phyloP scores from a whole-genome alignment of 1,284 basidiomycete genomes.

The Ustilago xerochloae region DNA sequence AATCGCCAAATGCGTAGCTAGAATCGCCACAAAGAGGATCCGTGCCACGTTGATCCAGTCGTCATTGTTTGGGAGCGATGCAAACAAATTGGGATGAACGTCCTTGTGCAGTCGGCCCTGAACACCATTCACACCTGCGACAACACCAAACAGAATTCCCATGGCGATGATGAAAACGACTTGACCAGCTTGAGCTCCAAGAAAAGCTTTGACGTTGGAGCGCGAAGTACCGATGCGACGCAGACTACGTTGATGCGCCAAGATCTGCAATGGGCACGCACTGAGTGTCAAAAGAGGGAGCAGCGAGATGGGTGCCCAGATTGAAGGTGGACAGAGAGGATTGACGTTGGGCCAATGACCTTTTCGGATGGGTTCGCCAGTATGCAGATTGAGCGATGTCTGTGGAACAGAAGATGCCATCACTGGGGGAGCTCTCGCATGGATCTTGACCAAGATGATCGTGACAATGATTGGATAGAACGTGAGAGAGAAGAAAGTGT shows the following conservation, averaged over 20 bases:
- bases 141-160: constrained; percentile 53
- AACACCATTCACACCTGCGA: constrained; percentile 55
- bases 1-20: constrained; percentile 60
- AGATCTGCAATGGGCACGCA: constrained; percentile 62
- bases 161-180: constrained; percentile 51
- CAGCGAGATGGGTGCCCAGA: constrained; percentile 65
- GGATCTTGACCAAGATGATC: constrained; percentile 54
- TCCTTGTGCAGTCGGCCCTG: constrained; percentile 41
- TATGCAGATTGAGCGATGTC: neutral
- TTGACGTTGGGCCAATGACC: constrained; percentile 36
- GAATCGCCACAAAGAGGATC: constrained; percentile 53
- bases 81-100: constrained; percentile 61
- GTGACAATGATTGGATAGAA: constrained; percentile 58
- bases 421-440: constrained; percentile 17
- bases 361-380: neutral
- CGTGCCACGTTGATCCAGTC: constrained; percentile 56
- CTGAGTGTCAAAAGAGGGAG: constrained; percentile 63
- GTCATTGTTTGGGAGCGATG: constrained; percentile 56
- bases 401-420: neutral
- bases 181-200: constrained; percentile 60
- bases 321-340: constrained; percentile 49
- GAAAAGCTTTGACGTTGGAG: constrained; percentile 63
- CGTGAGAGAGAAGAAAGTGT: constrained; percentile 50
- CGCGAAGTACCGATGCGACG: constrained; percentile 56
- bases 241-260: constrained; percentile 64